phyloP scores from a whole-genome alignment of 257 asterid species.

The Galeopsis tetrahit region DNA sequence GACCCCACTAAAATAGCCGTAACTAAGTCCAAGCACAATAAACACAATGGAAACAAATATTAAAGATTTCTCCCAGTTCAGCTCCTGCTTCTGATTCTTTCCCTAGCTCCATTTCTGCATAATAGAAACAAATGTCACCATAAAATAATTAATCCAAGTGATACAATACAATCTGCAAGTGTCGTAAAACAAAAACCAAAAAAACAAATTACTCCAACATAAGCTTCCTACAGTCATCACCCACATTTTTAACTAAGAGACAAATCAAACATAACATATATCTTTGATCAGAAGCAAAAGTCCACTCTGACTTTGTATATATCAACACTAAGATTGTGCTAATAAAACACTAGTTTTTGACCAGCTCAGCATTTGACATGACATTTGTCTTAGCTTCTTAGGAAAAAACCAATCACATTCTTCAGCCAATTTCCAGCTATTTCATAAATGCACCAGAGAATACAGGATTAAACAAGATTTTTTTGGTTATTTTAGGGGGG shows the following conservation, averaged over 20 bases:
- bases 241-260: not conserved
- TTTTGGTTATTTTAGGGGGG: not conserved
- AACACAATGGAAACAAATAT: slow-evolving; percentile 49
- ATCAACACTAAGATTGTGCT: not conserved
- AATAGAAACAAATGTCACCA: not conserved
- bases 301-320: not conserved
- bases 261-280: not conserved
- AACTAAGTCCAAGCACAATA: slow-evolving; percentile 64
- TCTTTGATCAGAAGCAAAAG: not conserved
- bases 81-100: slow-evolving; percentile 94
- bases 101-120: slow-evolving; percentile 76
- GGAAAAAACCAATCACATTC: not conserved
- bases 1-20: slow-evolving; percentile 70
- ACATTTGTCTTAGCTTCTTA: not conserved
- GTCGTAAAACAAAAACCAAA: not conserved
- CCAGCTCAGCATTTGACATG: not conserved
- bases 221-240: slow-evolving; percentile 1
- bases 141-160: not conserved
- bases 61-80: slow-evolving; percentile 39
- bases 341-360: slow-evolving; percentile 2
- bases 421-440: slow-evolving; percentile 3
- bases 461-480: not conserved
- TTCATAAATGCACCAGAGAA: not conserved
- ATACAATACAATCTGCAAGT: not conserved
- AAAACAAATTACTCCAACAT: not conserved